Base-by-base conservation (phyloP, 352 stramenopile genomes). In the Blastocystis sp. region DNA sequence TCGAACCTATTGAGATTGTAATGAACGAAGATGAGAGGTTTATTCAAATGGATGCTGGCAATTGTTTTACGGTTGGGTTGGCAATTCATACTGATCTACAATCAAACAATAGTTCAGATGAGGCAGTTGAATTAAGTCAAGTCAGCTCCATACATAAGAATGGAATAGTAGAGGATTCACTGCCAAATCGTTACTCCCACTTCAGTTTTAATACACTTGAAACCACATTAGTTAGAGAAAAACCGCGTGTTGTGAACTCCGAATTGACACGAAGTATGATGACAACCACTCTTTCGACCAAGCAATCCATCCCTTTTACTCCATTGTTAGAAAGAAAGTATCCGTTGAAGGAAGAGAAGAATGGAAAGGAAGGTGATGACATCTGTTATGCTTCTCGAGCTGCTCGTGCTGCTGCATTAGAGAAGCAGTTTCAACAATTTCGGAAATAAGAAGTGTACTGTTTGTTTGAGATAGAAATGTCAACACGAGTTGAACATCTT, bases 201-300 rank as follows among this genome's bases (percentile, higher is more conserved):
- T 81, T 81, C 44, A 33, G 9, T 15, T 81, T 81, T 44, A 81
- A 81, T 57, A 81, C 70, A n/a, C 33, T 60, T 7, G 70, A 81
- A 40, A 57, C 62, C 9, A 44, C 27, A 24, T 3, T 48, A 44
- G 5, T 62, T 4, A 7, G 27, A 35, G 70, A 64, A 56, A 6
- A 40, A 54, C 7, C 44, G 1, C 35, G 15, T 27, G 33, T 54
- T 17, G 33, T 60, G 13, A n/a, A 40, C 1, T 81, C 70, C 0
- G 40, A 51, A 15, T 37, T 81, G 27, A 56, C 68, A 24, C 33
- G 48, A 54, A 48, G 40, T 48, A 48, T 48, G 40, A 62, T 81
- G 70, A 81, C 70, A 13, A 66, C 37, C 9, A 81, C 70, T 22
- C 30, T 57, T 24, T n/a, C 70, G 11, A 56, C 62, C 13, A 62